phyloP scores from a whole-genome alignment of 495 filamentous ascomycete species.

The Lentithecium fluviatile region DNA sequence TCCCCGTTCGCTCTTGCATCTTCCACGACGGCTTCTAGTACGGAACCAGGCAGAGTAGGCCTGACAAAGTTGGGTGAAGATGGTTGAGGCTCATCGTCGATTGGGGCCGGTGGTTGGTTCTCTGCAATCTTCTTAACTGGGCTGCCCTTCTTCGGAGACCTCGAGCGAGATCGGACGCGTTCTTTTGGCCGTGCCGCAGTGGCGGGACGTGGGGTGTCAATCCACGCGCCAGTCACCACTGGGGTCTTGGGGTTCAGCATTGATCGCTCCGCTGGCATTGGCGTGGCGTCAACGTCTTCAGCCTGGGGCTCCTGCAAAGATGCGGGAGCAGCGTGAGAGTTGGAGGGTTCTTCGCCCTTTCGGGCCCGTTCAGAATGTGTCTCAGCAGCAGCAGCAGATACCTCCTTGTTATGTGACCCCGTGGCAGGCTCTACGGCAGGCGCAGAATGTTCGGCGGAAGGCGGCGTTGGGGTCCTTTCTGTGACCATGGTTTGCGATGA shows the following conservation, averaged over 20 bases:
- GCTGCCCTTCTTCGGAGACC: constrained; percentile 22
- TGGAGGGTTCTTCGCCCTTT: neutral
- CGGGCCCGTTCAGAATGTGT: neutral
- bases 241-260: constrained; percentile 43
- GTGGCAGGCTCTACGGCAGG: neutral
- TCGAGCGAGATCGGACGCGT: neutral
- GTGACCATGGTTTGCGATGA: neutral
- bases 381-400: neutral
- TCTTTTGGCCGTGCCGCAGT: constrained; percentile 5
- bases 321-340: neutral
- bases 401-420: neutral
- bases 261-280: constrained; percentile 21
- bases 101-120: neutral
- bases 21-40: constrained; percentile 53
- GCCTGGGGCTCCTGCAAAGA: neutral
- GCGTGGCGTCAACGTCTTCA: constrained; percentile 23
- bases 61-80: neutral
- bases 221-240: constrained; percentile 50
- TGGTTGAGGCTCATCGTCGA: neutral
- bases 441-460: neutral
- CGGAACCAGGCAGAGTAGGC: constrained; percentile 34
- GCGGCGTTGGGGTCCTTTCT: neutral
- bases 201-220: constrained; percentile 44
- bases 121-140: constrained; percentile 24
- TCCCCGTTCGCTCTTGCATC: constrained; percentile 38